Base-by-base conservation (phyloP, 345 rosid genomes). In the Aquilaria yunnanensis region DNA sequence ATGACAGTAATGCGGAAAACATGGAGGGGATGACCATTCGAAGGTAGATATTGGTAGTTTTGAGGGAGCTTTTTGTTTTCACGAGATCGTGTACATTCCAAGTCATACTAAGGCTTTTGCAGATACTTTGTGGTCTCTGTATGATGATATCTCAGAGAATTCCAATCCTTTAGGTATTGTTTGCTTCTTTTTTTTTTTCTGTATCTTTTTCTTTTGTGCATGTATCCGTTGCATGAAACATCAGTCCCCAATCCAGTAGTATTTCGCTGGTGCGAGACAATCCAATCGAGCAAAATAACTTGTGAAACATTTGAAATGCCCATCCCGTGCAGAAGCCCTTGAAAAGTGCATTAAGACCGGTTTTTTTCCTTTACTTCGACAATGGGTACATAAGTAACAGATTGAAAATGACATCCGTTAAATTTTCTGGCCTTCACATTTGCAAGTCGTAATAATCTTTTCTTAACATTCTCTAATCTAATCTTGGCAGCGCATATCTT, bases 381-480 rank as follows among this genome's bases (percentile, higher is more conserved):
- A 61, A 73, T 57, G 7, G 96, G 99, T 61, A 94, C 82, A 80
- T 78, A 90, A 53, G 85, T 63, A 60, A 88, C 76, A 46, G 78
- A 64, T 29, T 87, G 75, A 14, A 57, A 11, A 37, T 62, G 53
- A 50, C 54, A 56, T 68, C 57, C 67, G 16, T 65, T 71, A 3
- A 74, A 71, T 72, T 69, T 85, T 66, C 78, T 85, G 37, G 62
- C 51, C 73, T 77, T 83, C 61, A 61, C 66, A 47, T 55, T 70
- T 57, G 64, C 75, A 65, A 72, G 64, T 60, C 66, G 74, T 14
- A 71, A 64, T 63, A 83, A 51, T 63, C 54, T 77, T 81, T 80
- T 80, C 72, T 66, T 78, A 82, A 90, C 62, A 14, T 58, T 69
- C 62, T 80, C 74, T 53, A 90, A 47, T 74, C 85, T 85, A 69